These are phyloP conservation scores for Athelia sp. DNA, from an alignment of 1,284 basidiomycete species.

Conservation along the genomic window DNA sequence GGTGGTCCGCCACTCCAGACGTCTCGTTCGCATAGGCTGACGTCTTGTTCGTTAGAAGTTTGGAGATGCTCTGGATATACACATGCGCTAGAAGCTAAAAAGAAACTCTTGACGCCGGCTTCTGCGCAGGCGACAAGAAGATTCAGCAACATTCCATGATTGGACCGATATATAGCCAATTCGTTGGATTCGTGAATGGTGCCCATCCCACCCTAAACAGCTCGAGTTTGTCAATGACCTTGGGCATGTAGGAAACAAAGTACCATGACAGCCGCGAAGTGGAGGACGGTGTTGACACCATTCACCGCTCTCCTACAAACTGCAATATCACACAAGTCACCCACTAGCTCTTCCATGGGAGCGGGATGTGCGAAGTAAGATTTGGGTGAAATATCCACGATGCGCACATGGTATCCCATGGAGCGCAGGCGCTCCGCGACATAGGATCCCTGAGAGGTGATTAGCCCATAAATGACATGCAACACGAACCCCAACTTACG, in stretches of 20 bases:
- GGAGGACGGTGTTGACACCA: conserved; percentile 40
- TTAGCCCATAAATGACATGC: neutral
- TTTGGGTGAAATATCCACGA: conserved; percentile 34
- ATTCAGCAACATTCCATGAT: conserved; percentile 45
- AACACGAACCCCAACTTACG: conserved; percentile 26
- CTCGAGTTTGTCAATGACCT: too few relatives aligned
- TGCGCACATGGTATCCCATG: conserved; percentile 30
- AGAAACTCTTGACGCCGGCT: conserved; percentile 36
- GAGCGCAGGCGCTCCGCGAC: conserved; percentile 34
- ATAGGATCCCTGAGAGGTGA: conserved; percentile 42
- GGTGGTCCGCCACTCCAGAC: conserved; percentile 32
- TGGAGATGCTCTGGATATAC: conserved; percentile 50
- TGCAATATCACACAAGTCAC: conserved; percentile 40
- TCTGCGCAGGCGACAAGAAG: conserved; percentile 34
- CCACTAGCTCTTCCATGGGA: conserved; percentile 33
- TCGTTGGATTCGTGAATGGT: conserved; percentile 50
- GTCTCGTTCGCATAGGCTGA: conserved; percentile 42
- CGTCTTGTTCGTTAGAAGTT: conserved; percentile 20
- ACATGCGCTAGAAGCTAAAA: conserved; percentile 57
- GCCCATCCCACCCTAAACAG: conserved; percentile 45
- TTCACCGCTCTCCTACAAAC: conserved; percentile 33
- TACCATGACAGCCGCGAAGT: conserved; percentile 52
- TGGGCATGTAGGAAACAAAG: too few relatives aligned
- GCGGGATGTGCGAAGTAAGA: conserved; percentile 22
- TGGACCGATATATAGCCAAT: conserved; percentile 41